Conservation (phyloP, 2,329 filamentous ascomycete species). For the Cryoendolithus antarcticus region DNA sequence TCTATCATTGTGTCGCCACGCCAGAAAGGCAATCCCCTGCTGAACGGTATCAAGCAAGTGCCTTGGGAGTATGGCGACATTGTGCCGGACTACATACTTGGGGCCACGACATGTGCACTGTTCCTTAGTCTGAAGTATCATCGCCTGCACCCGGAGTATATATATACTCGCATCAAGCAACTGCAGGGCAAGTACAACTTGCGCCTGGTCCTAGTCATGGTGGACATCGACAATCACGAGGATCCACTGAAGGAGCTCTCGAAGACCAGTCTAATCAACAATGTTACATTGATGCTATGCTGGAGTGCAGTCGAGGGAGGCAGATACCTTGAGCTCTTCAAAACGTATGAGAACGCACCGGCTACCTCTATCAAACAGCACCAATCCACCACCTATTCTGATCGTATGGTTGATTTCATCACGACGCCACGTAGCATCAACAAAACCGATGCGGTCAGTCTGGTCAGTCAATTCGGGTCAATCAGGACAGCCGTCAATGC, state of each 20-base stretch:
- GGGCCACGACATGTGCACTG: slow-evolving; percentile 74
- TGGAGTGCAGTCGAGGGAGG: slow-evolving; percentile 92
- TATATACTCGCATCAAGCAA: slow-evolving; percentile 81
- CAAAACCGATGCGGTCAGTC: slow-evolving; percentile 81
- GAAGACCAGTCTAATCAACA: slow-evolving; percentile 86
- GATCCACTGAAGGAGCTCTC: slow-evolving; percentile 78
- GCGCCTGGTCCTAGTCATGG: slow-evolving; percentile 76
- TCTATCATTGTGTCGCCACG: slow-evolving; percentile 81
- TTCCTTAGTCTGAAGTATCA: slow-evolving; percentile 96
- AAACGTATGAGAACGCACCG: slow-evolving; percentile 82
- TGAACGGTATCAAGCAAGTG: slow-evolving; percentile 67
- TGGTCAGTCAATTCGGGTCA: slow-evolving; percentile 88
- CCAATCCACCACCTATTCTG: slow-evolving; percentile 71
- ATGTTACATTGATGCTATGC: slow-evolving; percentile 80
- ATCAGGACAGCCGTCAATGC: slow-evolving; percentile 79
- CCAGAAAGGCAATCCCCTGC: slow-evolving; percentile 88
- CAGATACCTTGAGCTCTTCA: slow-evolving; percentile 88
- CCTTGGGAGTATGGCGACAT: slow-evolving; percentile 97
- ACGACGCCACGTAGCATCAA: slow-evolving; percentile 84
- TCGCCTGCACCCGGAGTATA: slow-evolving; percentile 91
- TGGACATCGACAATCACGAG: slow-evolving; percentile 91
- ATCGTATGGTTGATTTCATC: slow-evolving; percentile 82
- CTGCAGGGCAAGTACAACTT: slow-evolving; percentile 78
- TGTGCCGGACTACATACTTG: slow-evolving; percentile 84
- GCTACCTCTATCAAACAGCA: slow-evolving; percentile 71